Conservation (phyloP, 495 filamentous ascomycete species). For the Niebla homalea region DNA sequence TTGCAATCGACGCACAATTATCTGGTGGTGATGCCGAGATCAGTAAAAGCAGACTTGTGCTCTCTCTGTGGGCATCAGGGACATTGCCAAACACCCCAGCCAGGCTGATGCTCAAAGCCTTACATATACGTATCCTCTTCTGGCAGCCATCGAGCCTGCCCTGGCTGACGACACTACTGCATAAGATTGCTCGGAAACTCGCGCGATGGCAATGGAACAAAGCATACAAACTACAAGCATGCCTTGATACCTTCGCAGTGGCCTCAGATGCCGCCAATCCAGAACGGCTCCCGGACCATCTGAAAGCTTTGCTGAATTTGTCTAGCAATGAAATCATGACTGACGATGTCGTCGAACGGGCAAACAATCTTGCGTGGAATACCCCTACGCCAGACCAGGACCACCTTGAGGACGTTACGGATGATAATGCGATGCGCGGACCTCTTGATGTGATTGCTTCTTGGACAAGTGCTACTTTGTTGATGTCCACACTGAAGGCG, state of each 20-base stretch:
- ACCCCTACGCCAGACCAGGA: conserved; percentile 50
- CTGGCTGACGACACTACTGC: conserved; percentile 29
- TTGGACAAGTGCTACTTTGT: conserved; percentile 71
- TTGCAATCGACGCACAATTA: conserved; percentile 87
- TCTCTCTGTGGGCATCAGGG: conserved; percentile 79
- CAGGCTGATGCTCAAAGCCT: conserved; percentile 79
- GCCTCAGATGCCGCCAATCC: conserved; percentile 26
- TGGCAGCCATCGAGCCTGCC: conserved; percentile 52
- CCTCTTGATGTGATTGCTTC: conserved; percentile 82
- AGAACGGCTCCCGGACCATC: conserved; percentile 62
- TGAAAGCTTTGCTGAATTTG: conserved; percentile 56
- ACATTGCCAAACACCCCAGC: conserved; percentile 75
- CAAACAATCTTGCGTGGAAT: conserved; percentile 87
- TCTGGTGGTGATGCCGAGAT: conserved; percentile 88
- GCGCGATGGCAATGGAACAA: conserved; percentile 70
- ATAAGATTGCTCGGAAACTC: conserved; percentile 51
- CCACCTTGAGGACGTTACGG: conserved; percentile 59
- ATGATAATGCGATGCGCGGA: conserved; percentile 74
- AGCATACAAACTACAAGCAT: conserved; percentile 51
- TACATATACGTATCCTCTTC: conserved; percentile 78
- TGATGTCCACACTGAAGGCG: conserved; percentile 54
- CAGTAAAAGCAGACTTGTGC: conserved; percentile 69
- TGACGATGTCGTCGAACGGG: conserved; percentile 64
- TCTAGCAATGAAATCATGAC: conserved; percentile 72
- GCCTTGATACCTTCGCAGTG: conserved; percentile 36